Conservation (phyloP, 164 flowering plant species). For the Piper betle region DNA sequence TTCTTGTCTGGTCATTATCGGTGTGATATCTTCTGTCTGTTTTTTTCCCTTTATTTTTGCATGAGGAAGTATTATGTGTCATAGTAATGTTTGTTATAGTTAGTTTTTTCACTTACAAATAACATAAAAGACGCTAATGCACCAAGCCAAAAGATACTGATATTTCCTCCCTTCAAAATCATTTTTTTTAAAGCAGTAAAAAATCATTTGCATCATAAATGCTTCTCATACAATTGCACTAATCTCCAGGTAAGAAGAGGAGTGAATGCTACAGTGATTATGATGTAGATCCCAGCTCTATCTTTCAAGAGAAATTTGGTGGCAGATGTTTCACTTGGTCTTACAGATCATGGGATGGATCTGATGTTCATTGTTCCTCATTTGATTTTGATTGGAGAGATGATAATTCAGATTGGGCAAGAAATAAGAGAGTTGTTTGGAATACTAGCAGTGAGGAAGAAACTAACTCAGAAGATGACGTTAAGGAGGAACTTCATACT, state of each 20-base stretch:
- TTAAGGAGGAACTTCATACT: conserved; percentile 19
- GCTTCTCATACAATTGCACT: no score
- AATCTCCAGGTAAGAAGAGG: conserved; percentile 31
- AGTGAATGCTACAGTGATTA: conserved; percentile 27
- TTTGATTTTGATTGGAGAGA: conserved; percentile 58
- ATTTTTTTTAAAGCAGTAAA: no score
- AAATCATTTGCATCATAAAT: no score
- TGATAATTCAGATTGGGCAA: conserved; percentile 16
- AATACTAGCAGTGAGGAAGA: conserved; percentile 17
- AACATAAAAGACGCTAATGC: no score
- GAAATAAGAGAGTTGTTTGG: conserved; percentile 25
- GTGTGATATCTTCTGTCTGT: no score
- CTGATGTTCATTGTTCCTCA: conserved; percentile 22
- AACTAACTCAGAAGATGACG: conserved; percentile 30
- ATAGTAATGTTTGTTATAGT: no score
- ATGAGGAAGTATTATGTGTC: no score
- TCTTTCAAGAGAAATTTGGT: conserved; percentile 46
- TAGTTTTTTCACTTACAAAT: no score
- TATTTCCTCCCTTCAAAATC: no score
- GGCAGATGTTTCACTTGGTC: conserved; percentile 47
- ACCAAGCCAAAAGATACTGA: no score
- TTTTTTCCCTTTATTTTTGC: no score
- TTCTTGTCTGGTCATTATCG: not conserved
- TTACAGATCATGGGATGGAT: conserved; percentile 17
- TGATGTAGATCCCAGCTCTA: conserved; percentile 29